Base-by-base conservation (phyloP, 2,329 filamentous ascomycete genomes). In the Ascocoryne sarcoides region DNA sequence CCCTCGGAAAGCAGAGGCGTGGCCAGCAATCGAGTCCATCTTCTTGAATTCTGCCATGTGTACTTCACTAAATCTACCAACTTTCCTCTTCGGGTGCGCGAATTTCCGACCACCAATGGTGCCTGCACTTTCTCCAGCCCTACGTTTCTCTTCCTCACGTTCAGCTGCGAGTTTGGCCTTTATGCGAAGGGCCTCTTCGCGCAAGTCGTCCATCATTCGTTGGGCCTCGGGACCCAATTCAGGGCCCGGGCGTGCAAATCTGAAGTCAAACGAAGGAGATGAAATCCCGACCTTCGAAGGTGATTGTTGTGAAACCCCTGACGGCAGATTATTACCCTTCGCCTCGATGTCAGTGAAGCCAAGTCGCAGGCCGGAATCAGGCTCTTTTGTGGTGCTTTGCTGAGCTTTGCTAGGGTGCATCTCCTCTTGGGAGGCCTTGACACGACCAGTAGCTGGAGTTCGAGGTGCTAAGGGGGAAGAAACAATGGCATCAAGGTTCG, bases 11-110 rank as follows among this genome's bases (percentile, higher is more conserved):
- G 82, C 76, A 9, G 89, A 94, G 7, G 87, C 72, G 59, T 95
- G 89, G 47, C 81, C 81, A 32, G 79, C 85, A 57, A 96, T 95
- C 2, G 89, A 95, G 60, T 95, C 88, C 90, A 96, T 95, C 69
- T 94, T 96, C 65, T 86, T 86, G 66, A 96, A 95, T 56, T 90
- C 76, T 36, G 81, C 79, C 75, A 85, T 83, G 60, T 96, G 90
- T 28, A 76, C 79, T 47, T 87, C 82, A 59, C 86, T 95, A 65
- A 82, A 96, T 33, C 90, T 81, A 36, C 79, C 69, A 37, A 77
- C 73, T 60, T 82, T 89, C 51, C 85, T 80, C 65, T 82, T 93
- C 10, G 89, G 78, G 50, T 78, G 77, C 5, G 84, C 89, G 56
- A 94, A 84, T 61, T 79, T 86, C 50, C 90, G 81, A 8, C 65